Base-by-base conservation (phyloP, 2,329 filamentous ascomycete species). In the Trichophyton rubrum region DNA sequence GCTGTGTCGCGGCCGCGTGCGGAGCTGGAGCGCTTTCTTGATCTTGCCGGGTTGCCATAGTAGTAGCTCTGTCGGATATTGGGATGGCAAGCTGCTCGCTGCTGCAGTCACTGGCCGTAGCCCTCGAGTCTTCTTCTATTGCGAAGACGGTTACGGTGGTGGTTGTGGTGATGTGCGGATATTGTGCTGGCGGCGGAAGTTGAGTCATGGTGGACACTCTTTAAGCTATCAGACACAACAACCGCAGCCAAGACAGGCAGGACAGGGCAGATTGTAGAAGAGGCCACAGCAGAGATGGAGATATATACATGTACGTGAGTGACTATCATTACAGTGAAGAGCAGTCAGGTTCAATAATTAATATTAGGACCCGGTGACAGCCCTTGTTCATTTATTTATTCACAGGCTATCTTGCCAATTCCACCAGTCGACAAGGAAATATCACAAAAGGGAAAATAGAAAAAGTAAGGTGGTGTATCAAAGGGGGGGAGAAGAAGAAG, bases 351-450 rank as follows among this genome's bases (percentile, higher is more conserved):
- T 51, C 45, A 51, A 51, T 51, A 51, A 47, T 51, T 51, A 51
- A 51, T 51, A 51, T 51, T 51, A 22, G 45, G 45, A 38, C 20
- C 22, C 13, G 9, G 7, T 9, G 9, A 47, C 22, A 27, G 45
- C 51, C 33, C 27, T 55, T 17, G 27, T 33, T 51, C 51, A 35
- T 55, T 55, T 35, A 55, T 55, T 55, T 30, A 55, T 33, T 51
- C 51, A 55, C 51, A 38, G 33, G 51, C 56, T 58, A 41, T 35
- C 56, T 58, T 35, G 35, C 20, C 56, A 58, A 41, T 45, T 35
- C 35, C 33, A 43, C 56, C 38, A 41, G 27, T 30, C 27, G 40
- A 41, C 30, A 41, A 41, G 38, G 55, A 7, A 20, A 38, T 40
- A 40, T 20, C 17, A 11, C 38, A 57, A 38, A 24, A n/a, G 9